Conservation (phyloP, 495 filamentous ascomycete genomes). For the Talaromyces ruber region DNA sequence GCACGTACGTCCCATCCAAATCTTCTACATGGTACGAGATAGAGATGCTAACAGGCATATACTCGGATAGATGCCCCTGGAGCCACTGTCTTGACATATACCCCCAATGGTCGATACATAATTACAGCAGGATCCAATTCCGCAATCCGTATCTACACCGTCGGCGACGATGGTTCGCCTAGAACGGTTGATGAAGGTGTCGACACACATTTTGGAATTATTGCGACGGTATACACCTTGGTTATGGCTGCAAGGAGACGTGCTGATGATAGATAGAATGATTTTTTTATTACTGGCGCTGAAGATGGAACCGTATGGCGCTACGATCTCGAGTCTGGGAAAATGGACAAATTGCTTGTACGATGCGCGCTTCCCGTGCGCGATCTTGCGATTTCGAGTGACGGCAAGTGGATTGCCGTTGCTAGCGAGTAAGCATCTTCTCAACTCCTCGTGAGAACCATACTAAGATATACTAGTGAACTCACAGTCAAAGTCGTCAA, state of each 20-base stretch:
- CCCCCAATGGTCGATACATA: slow-evolving; percentile 57
- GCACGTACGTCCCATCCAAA: slow-evolving; percentile 26
- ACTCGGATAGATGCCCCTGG: slow-evolving; percentile 52
- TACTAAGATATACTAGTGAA: slow-evolving; percentile 41
- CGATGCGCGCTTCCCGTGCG: slow-evolving; percentile 76
- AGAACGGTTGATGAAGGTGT: slow-evolving; percentile 80
- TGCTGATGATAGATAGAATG: slow-evolving; percentile 54
- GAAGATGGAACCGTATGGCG: slow-evolving; percentile 91
- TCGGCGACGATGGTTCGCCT: slow-evolving; percentile 84
- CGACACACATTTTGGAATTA: slow-evolving; percentile 70
- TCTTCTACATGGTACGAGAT: not conserved
- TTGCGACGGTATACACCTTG: slow-evolving; percentile 48
- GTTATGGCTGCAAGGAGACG: not conserved
- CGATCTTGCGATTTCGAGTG: slow-evolving; percentile 75
- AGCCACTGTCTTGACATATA: slow-evolving; percentile 57
- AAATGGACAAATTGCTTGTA: slow-evolving; percentile 70
- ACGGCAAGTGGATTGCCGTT: slow-evolving; percentile 85
- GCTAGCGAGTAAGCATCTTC: slow-evolving; percentile 68
- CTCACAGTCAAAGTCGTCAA: slow-evolving; percentile 82
- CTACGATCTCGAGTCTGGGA: slow-evolving; percentile 68
- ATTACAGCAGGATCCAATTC: slow-evolving; percentile 89
- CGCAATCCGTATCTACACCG: slow-evolving; percentile 81
- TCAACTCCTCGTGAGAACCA: not conserved
- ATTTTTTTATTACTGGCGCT: slow-evolving; percentile 76
- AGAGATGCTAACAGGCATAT: not conserved